Evolutionary conservation across 495 filamentous ascomycete genomes (phyloP), one percentile per base, ranked within the genome.

Genomic region (Penicillium silybi): DNA sequence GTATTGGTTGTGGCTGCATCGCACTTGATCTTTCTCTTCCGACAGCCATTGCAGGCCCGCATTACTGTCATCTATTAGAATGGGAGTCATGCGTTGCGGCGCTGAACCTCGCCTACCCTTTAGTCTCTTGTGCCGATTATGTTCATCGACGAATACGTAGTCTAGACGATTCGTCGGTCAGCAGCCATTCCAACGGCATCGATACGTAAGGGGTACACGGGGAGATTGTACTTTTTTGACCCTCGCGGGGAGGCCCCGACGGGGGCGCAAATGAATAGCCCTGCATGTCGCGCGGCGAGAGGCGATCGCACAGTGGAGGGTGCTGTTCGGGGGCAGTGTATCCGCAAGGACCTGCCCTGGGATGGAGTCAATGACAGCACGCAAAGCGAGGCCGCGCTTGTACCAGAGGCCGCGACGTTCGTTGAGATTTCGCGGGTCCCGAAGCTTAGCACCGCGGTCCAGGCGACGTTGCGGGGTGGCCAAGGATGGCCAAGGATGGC

Each of bases 61-160:
- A 97, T 97, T 43, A 99, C 93, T 97, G 65, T 25, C 16, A 35
- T 57, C 6, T 4, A 29, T 27, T 46, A 47, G 41, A 32, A 38
- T 34, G 37, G 51, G 6, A 54, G 38, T 46, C 40, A 48, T 15
- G 70, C 16, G 2, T 10, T 34, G 3, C 20, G 62, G 38, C 6
- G 42, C 44, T 42, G 19, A 23, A 13, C 6, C 9, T 43, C 45
- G 32, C 73, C 53, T 82, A 96, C 92, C 92, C 77, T 99, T 99
- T 48, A 97, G 74, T 56, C 93, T 80, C 74, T 97, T 97, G 72
- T 99, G 93, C 40, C 93, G 85, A 70, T 97, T 99, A 67, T 99
- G 92, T 70, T 99, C 93, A 68, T 99, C 95, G 45, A 99, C 93
- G 62, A 99, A 99, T 41, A 99, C 93, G 87, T 96, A 98, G 64